Evolutionary conservation across 2,329 filamentous ascomycete genomes (phyloP).

Genomic region (Colletotrichum navitas): DNA sequence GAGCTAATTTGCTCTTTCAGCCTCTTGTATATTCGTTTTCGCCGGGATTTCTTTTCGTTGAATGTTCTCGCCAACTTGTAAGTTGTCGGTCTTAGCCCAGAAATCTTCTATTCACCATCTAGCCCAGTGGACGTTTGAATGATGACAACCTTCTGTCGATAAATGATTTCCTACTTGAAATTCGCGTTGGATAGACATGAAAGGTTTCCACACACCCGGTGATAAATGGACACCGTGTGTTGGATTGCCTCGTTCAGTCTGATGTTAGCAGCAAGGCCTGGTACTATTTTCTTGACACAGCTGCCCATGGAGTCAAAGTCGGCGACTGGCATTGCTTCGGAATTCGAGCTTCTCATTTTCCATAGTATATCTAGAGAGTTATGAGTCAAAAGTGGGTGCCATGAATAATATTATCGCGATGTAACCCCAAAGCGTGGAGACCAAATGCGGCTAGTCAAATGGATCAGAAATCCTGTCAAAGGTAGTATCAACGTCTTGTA

Average conservation of each 20-base stretch:
- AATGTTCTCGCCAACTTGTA: neutral
- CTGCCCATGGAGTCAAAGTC: neutral
- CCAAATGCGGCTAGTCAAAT: no score
- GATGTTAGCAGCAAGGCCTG: no score
- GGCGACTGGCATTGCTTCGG: neutral
- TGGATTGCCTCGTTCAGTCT: neutral
- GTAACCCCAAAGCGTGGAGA: no score
- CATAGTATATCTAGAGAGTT: neutral
- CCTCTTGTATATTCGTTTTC: neutral
- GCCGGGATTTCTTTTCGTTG: rapidly evolving
- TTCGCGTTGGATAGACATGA: neutral
- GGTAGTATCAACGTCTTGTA: no score
- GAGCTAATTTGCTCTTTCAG: rapidly evolving
- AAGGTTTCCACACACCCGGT: rapidly evolving
- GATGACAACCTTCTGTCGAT: neutral
- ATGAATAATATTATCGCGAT: neutral
- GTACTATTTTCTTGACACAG: no score
- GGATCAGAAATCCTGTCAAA: no score
- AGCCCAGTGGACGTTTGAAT: neutral
- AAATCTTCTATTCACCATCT: neutral
- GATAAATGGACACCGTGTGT: neutral
- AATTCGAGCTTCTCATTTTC: neutral
- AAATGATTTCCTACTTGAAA: neutral
- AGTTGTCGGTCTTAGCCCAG: neutral
- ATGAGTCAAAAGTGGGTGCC: neutral